Conservation (phyloP, 2,329 filamentous ascomycete species). For the Tolypocladium tundrense region DNA sequence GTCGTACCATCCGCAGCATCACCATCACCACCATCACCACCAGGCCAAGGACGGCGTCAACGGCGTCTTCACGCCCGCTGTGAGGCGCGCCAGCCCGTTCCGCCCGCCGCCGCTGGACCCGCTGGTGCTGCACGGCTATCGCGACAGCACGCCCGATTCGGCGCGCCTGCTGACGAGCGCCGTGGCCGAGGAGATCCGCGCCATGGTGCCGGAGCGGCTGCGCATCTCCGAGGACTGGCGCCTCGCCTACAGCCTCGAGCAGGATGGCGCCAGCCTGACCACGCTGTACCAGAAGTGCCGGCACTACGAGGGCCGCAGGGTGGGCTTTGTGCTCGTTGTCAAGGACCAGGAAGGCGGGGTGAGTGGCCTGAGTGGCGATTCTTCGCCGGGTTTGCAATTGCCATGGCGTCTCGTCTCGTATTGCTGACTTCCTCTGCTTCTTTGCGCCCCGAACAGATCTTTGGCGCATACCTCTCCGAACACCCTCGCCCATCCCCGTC, state of each 20-base stretch:
- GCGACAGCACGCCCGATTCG: slow-evolving; percentile 43
- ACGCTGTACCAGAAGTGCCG: slow-evolving; percentile 79
- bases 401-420: background rate
- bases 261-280: slow-evolving; percentile 77
- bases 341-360: slow-evolving; percentile 66
- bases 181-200: slow-evolving; percentile 85
- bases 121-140: slow-evolving; percentile 58
- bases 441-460: slow-evolving; percentile 41
- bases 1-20: slow-evolving; percentile 5
- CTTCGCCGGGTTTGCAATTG: background rate
- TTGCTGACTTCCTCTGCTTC: slow-evolving; percentile 1
- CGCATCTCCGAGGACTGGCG: slow-evolving; percentile 83
- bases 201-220: slow-evolving; percentile 76
- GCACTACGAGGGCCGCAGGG: slow-evolving; percentile 55
- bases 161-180: slow-evolving; percentile 59
- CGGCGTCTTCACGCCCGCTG: slow-evolving; percentile 41
- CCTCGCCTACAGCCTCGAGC: slow-evolving; percentile 79
- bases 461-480: slow-evolving; percentile 91
- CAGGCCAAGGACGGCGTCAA: slow-evolving; percentile 36
- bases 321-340: slow-evolving; percentile 84
- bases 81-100: slow-evolving; percentile 63
- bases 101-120: slow-evolving; percentile 84
- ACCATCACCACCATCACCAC: background rate
- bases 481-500: slow-evolving; percentile 68
- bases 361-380: slow-evolving; percentile 24